Evolutionary conservation across 176 grass and related monocot genomes (phyloP), one percentile per base, ranked within the genome.

Genomic region (Raddia guianensis): DNA sequence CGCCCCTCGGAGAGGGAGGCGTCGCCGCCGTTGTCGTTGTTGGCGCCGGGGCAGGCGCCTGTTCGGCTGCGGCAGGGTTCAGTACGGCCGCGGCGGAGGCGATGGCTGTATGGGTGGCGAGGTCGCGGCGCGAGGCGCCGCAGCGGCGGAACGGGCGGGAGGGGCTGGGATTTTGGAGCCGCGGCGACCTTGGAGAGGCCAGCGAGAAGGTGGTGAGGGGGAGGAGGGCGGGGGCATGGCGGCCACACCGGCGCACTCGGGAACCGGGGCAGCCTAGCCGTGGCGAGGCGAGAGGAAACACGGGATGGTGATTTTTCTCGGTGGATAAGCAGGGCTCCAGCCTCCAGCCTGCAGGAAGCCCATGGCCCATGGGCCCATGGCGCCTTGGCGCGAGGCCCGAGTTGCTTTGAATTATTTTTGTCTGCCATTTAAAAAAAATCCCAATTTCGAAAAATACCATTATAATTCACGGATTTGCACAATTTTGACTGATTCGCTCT

Each of bases 141-240:
- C 67, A 82, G 73, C 54, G 33, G 51, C 34, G 80, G 42, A 63
- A 49, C 3, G 43, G 34, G 33, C 50, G 55, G 34, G 47, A 18
- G 43, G 27, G 67, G 66, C 46, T 63, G 14, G 65, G 53, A 33
- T 63, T 86, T 74, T 16, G 83, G 12, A 66, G 65, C 16, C 19
- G 85, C 43, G 59, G 46, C 49, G 53, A 66, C 5, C 79, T 89
- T 79, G 55, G 84, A 27, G 49, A 81, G 63, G 27, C 73, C 63
- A 47, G 80, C 57, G 65, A 80, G 6, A 49, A 73, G 9, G 19
- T 63, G 20, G 60, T 63, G 76, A 90, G 75, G 58, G 73, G 75
- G 50, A 93, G 86, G 80, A 84, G 78, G 27, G 79, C 88, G 63
- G 82, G 77, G 92, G 63, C 95, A 98, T 98, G 70, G 84, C 72